Evolutionary conservation across 257 asterid genomes (phyloP).

Genomic region (Gentiana macrophylla): DNA sequence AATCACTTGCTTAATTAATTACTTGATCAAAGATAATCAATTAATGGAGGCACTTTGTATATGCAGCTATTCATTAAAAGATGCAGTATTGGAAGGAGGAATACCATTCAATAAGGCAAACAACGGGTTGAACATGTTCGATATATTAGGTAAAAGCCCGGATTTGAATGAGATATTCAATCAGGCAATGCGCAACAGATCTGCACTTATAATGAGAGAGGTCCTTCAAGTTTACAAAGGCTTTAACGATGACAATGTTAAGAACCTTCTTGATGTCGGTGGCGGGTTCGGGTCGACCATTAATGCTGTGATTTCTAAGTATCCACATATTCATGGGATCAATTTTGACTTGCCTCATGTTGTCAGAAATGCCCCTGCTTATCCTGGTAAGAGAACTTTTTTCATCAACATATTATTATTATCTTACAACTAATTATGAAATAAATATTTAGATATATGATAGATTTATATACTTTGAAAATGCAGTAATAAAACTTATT

Average conservation of each 20-base stretch:
- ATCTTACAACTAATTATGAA: too few relatives aligned
- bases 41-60: too few relatives aligned
- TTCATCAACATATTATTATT: too few relatives aligned
- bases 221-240: constrained; percentile 28
- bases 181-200: constrained; percentile 4
- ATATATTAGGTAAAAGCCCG: constrained; percentile 1
- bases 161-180: constrained; percentile 18
- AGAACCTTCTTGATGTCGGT: constrained; percentile 37
- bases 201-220: not conserved
- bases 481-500: too few relatives aligned
- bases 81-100: constrained; percentile 12
- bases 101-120: constrained; percentile 10
- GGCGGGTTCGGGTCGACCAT: constrained; percentile 38
- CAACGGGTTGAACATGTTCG: constrained; percentile 7
- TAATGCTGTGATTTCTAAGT: constrained; percentile 18
- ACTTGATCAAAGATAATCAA: not conserved
- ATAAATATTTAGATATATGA: too few relatives aligned
- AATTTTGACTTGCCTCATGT: constrained; percentile 40
- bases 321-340: constrained; percentile 28
- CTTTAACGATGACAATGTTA: constrained; percentile 18
- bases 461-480: too few relatives aligned
- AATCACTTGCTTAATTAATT: not conserved
- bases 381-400: constrained; percentile 8
- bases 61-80: constrained; percentile 7
- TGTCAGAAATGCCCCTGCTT: constrained; percentile 17